These are phyloP conservation scores for Nyctanthes arbortristis DNA, from an alignment of 257 asterid genomes.

Conservation along the genomic window DNA sequence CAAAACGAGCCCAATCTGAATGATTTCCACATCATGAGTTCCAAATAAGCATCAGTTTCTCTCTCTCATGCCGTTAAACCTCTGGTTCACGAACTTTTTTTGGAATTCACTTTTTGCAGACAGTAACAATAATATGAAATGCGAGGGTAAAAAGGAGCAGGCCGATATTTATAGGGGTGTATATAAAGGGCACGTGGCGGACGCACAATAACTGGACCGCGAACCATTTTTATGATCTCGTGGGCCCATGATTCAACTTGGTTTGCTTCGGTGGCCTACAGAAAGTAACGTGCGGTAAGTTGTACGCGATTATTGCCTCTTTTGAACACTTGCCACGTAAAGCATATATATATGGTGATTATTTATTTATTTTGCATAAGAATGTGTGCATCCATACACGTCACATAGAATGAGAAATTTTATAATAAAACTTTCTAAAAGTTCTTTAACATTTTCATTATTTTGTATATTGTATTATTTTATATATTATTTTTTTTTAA, in stretches of 20 bases:
- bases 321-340: constrained; percentile 23
- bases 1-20: not conserved
- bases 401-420: no score
- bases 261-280: constrained; percentile 30
- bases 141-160: not conserved
- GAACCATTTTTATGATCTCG: constrained; percentile 8
- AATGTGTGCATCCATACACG: no score
- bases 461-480: no score
- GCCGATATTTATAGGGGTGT: constrained; percentile 6
- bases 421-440: no score
- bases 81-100: not conserved
- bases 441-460: no score
- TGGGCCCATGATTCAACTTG: constrained; percentile 20
- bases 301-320: constrained; percentile 29
- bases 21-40: not conserved
- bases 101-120: not conserved
- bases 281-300: constrained; percentile 33
- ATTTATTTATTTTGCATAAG: not conserved
- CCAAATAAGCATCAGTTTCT: not conserved
- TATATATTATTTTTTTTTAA: no score
- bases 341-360: constrained; percentile 19
- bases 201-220: constrained; percentile 29
- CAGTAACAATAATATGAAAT: no score
- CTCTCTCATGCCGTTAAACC: not conserved
- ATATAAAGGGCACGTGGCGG: constrained; percentile 34